A percentile compares a stretch with the other conserved stretches of the same genome.
Conservation (phyloP, 108 stramenopile genomes). For the Pseudonitzschia multiseries region DNA sequence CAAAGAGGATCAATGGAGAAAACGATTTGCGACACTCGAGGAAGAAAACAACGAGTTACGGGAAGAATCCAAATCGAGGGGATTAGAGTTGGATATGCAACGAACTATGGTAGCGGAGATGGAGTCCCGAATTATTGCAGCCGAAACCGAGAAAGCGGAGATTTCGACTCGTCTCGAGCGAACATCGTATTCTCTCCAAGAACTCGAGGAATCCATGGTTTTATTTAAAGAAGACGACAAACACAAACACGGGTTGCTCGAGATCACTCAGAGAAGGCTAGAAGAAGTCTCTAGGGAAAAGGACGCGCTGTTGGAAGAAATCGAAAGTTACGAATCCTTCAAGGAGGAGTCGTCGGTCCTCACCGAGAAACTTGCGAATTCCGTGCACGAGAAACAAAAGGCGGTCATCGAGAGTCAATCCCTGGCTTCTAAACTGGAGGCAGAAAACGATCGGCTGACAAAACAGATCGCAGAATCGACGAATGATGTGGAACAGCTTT, state of each 20-base stretch:
- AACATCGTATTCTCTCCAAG: slow-evolving; percentile 6
- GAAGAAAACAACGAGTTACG: slow-evolving; percentile 8
- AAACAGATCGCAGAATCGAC: neutral
- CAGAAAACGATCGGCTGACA: slow-evolving; percentile 6
- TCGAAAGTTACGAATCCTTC: slow-evolving; percentile 10
- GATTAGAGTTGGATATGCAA: slow-evolving; percentile 26
- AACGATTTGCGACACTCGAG: slow-evolving; percentile 9
- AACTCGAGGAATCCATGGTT: slow-evolving; percentile 6
- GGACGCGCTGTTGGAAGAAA: neutral
- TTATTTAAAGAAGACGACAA: neutral
- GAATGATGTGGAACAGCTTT: slow-evolving; percentile 10
- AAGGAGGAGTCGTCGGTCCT: slow-evolving; percentile 17
- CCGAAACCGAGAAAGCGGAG: slow-evolving; percentile 11
- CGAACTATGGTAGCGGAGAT: slow-evolving; percentile 17
- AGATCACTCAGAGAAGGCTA: neutral
- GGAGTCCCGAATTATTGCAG: slow-evolving; percentile 4
- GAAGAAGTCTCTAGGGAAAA: neutral
- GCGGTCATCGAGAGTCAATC: slow-evolving; percentile 9
- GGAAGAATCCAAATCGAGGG: neutral
- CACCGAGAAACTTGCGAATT: slow-evolving; percentile 8
- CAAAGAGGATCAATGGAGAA: slow-evolving; percentile 6
- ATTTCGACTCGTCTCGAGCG: slow-evolving; percentile 4
- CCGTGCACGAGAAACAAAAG: slow-evolving; percentile 19
- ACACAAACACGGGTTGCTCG: neutral
- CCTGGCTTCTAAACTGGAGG: neutral